Evolutionary conservation across 371 early-diverging fungal genomes (phyloP).

Genomic region (Mortierella sp.): DNA sequence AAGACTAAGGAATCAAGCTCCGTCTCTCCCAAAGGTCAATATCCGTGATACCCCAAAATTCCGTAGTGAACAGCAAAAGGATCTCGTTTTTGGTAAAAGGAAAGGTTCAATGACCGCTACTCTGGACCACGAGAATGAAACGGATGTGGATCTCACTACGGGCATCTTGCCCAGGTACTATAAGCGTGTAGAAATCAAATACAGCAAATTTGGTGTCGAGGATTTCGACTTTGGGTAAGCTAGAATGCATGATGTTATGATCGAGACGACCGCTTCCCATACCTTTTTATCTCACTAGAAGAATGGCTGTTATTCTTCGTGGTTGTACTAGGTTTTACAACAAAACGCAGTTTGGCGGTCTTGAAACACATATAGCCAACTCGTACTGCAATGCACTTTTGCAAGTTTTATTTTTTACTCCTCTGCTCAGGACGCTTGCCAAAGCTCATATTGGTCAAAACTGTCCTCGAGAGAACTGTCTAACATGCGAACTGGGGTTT

Average conservation of each 20-base stretch:
- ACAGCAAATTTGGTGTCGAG: conserved; percentile 93
- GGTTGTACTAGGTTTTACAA: conserved; percentile 77
- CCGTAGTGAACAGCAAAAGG: conserved; percentile 85
- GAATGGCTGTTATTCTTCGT: too few species aligned
- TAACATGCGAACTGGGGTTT: conserved; percentile 93
- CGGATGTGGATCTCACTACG: conserved; percentile 51
- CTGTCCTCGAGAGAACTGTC: conserved; percentile 83
- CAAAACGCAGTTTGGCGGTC: conserved; percentile 84
- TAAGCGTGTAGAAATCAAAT: conserved; percentile 85
- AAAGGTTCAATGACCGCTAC: conserved; percentile 40
- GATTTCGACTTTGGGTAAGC: conserved; percentile 96
- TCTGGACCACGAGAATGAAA: conserved; percentile 42
- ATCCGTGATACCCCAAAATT: conserved; percentile 85
- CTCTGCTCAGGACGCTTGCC: conserved; percentile 73
- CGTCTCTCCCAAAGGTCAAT: conserved; percentile 47
- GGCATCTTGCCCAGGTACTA: conserved; percentile 76
- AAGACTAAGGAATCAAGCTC: conserved; percentile 81
- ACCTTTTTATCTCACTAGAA: too few species aligned
- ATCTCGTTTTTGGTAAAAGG: conserved; percentile 63
- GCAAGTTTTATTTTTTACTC: conserved; percentile 84
- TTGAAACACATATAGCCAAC: conserved; percentile 92
- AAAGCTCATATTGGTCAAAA: conserved; percentile 78
- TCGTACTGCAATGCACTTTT: conserved; percentile 91
- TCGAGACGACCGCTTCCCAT: too few species aligned
- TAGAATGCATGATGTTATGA: not conserved